A percentile compares a stretch with the other conserved stretches of the same genome.
phyloP scores from a whole-genome alignment of 2,329 filamentous ascomycete species.

The Plenodomus biglobosus region DNA sequence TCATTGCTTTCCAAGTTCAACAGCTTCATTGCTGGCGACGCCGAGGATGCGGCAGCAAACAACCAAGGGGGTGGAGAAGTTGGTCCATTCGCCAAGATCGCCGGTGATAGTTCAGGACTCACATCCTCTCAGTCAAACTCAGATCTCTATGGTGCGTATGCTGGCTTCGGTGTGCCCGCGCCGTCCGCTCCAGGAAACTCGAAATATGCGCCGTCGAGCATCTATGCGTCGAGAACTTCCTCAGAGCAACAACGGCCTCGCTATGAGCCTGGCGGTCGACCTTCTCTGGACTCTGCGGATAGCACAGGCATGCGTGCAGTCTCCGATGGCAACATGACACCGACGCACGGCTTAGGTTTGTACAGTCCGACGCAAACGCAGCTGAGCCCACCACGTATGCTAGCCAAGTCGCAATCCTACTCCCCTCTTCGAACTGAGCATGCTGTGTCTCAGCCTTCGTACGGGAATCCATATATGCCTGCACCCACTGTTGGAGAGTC shows the following conservation, averaged over 20 bases:
- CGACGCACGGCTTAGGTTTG: constrained; percentile 27
- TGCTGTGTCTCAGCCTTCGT: constrained; percentile 24
- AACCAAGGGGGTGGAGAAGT: constrained; percentile 58
- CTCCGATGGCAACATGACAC: constrained; percentile 36
- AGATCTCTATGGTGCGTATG: constrained; percentile 74
- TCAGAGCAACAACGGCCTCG: constrained; percentile 54
- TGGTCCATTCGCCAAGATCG: constrained; percentile 81
- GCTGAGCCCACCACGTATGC: constrained; percentile 32
- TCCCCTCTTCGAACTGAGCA: constrained; percentile 36
- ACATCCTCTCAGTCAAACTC: constrained; percentile 65
- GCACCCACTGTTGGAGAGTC: constrained; percentile 27
- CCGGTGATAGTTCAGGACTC: constrained; percentile 59
- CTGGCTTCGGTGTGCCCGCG: constrained; percentile 50
- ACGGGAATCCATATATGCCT: constrained; percentile 35
- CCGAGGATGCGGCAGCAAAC: constrained; percentile 66
- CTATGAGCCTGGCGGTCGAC: constrained; percentile 49
- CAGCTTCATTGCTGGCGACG: constrained; percentile 92
- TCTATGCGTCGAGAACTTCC: constrained; percentile 53
- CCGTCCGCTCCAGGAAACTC: constrained; percentile 36
- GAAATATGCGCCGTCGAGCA: constrained; percentile 42
- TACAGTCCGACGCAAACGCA: constrained; percentile 37
- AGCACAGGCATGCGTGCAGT: constrained; percentile 26
- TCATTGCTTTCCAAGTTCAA: constrained; percentile 92
- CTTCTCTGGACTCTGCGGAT: constrained; percentile 43
- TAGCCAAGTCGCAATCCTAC: constrained; percentile 35